Conservation (phyloP, 2,329 filamentous ascomycete species). For the Colletotrichum endophyticum region DNA sequence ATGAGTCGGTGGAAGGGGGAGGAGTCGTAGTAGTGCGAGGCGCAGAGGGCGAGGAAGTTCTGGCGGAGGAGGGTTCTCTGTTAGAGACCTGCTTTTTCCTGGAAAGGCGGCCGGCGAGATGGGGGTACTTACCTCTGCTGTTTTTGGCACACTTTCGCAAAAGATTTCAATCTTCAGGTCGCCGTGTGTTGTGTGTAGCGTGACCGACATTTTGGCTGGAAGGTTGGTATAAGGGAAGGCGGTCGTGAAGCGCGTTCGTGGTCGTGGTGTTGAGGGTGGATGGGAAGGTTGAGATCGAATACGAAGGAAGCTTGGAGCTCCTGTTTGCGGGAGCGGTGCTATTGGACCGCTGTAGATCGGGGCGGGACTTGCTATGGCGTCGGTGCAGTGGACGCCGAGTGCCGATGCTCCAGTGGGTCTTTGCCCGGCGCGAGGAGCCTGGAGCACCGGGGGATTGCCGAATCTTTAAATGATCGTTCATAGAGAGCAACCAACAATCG, state of each 20-base stretch:
- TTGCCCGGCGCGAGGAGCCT: background rate
- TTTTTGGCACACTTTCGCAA: conserved; percentile 93
- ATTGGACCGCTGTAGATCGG: background rate
- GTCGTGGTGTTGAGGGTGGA: background rate
- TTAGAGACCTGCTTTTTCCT: background rate
- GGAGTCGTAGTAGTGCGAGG: conserved; percentile 75
- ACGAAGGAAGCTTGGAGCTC: conserved; percentile 2
- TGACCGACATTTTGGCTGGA: conserved; percentile 61
- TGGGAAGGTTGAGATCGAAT: background rate
- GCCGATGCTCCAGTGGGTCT: background rate
- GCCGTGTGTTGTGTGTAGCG: conserved; percentile 85
- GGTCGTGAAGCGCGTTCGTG: background rate
- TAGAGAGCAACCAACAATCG: background rate
- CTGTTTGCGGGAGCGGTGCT: background rate
- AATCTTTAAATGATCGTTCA: background rate
- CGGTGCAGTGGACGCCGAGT: conserved; percentile 3
- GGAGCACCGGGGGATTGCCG: background rate
- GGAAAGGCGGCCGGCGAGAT: background rate
- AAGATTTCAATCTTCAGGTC: conserved; percentile 96
- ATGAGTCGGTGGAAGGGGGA: conserved; percentile 84
- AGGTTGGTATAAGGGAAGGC: background rate
- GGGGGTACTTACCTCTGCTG: conserved; percentile 69
- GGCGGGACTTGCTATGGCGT: background rate
- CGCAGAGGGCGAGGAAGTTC: conserved; percentile 90
- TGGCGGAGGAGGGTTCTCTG: conserved; percentile 35